Base-by-base conservation (phyloP, 441 rosid genomes). In the Brassica balearica region DNA sequence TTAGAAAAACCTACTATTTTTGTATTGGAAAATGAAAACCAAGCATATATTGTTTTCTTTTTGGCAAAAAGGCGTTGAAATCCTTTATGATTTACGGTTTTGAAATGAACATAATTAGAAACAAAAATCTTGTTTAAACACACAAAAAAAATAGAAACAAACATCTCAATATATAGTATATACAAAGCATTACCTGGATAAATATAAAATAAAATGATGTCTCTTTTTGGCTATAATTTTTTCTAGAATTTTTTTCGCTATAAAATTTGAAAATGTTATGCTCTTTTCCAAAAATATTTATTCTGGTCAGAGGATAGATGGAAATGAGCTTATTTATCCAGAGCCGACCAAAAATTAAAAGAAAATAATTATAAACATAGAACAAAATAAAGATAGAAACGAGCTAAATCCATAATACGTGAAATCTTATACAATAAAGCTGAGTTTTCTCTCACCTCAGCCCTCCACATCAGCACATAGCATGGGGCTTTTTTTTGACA, bases 191-290 rank as follows among this genome's bases (percentile, higher is more conserved):
- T 25, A 55, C 3, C n/a, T 7, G 72, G 76, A 65, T 77, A 71
- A 55, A 25, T 41, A 56, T 5, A 12, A 71, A 70, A 55, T 43
- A 22, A 32, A 65, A 65, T 20, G 48, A 77, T 41, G 38, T 38
- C 38, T 27, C 23, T 34, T 38, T 77, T 77, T 65, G 60, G 80
- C 51, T 77, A 32, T 55, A 17, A 19, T 17, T 77, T 15, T 46
- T 69, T 70, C 23, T 11, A 36, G 22, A 23, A 5, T 56, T 2
- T 56, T 25, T 20, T 15, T 53, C 53, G 71, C 46, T 17, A 3
- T 34, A 17, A 53, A 36, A 23, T 36, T 55, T 55, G 0, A 53
- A 70, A 55, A 51, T 3, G 41, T 5, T 56, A n/a, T 65, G 61
- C 71, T 65, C 25, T 41, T 29, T 71, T 56, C 53, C 29, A 6